These are phyloP conservation scores for Plasmopara viticola DNA, from an alignment of 352 stramenopile species.

Conservation along the genomic window DNA sequence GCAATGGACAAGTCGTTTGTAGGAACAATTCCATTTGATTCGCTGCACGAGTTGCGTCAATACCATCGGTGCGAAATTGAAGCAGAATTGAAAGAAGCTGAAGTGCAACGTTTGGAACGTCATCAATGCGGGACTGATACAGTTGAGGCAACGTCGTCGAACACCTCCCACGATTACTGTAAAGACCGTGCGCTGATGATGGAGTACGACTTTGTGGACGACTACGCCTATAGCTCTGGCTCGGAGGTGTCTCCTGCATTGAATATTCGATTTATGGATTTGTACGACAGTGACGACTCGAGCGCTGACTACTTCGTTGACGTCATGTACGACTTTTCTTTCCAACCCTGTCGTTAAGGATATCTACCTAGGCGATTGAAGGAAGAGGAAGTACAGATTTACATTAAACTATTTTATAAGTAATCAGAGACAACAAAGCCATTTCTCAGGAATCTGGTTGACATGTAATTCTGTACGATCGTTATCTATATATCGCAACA, in stretches of 20 bases:
- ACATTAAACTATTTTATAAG: too few species aligned
- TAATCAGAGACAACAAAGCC: too few species aligned
- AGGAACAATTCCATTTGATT: slow-evolving; percentile 65
- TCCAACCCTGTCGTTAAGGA: slow-evolving; percentile 18
- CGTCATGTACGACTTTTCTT: slow-evolving; percentile 53
- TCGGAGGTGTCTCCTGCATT: slow-evolving; percentile 43
- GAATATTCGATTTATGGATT: slow-evolving; percentile 56
- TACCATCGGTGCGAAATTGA: slow-evolving; percentile 61
- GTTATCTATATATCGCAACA: slow-evolving; percentile 4
- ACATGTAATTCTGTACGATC: too few species aligned
- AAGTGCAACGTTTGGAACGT: slow-evolving; percentile 23
- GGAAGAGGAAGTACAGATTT: slow-evolving; percentile 8
- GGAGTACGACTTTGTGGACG: slow-evolving; percentile 81
- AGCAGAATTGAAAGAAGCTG: slow-evolving; percentile 36
- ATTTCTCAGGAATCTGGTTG: too few species aligned
- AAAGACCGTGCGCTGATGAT: slow-evolving; percentile 35
- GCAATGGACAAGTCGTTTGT: slow-evolving; percentile 82
- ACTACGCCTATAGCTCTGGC: slow-evolving; percentile 36
- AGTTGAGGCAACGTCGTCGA: background rate
- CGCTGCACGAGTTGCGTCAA: slow-evolving; percentile 62
- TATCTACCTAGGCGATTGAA: background rate
- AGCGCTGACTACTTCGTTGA: slow-evolving; percentile 57
- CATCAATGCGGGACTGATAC: slow-evolving; percentile 13
- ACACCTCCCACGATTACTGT: slow-evolving; percentile 12
- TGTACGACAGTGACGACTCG: slow-evolving; percentile 48